phyloP scores from a whole-genome alignment of 257 asterid genomes.

The Solanum commersonii region DNA sequence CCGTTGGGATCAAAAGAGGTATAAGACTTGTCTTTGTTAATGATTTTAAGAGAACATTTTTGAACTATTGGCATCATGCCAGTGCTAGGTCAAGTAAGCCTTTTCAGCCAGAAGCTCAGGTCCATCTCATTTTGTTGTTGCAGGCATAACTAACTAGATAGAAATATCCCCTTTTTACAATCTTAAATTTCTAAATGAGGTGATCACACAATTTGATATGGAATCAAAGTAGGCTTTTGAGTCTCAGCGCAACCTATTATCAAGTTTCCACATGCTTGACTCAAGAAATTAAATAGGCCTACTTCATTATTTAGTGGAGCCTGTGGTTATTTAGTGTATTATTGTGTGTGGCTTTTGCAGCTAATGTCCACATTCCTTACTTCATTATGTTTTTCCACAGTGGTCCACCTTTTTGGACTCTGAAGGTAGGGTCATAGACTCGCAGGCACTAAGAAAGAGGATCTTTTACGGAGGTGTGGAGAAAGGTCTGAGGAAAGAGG shows the following conservation, averaged over 20 bases:
- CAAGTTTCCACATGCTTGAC: not conserved
- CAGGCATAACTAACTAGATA: not conserved
- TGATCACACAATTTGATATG: not conserved
- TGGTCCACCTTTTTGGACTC: conserved; percentile 82
- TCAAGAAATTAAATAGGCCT: not conserved
- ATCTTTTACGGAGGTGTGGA: conserved; percentile 92
- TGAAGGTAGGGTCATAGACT: conserved; percentile 74
- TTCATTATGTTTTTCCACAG: conserved; percentile 31
- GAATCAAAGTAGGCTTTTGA: not conserved
- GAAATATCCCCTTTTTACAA: not conserved
- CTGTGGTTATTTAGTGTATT: not conserved
- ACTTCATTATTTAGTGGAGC: not conserved
- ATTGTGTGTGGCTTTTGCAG: not conserved
- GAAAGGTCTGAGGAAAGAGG: conserved; percentile 71
- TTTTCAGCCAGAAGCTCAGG: not conserved
- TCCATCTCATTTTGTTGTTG: not conserved
- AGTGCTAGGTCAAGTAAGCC: not conserved
- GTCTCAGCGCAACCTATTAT: not conserved
- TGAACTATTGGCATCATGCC: not conserved
- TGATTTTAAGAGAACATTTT: not conserved
- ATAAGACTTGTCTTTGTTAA: conserved; percentile 3
- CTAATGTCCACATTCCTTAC: not conserved
- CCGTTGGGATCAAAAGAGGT: conserved; percentile 83
- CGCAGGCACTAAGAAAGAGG: conserved; percentile 61
- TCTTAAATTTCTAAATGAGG: not conserved